phyloP scores from a whole-genome alignment of 2,329 filamentous ascomycete genomes.

The Grosmannia huntii region DNA sequence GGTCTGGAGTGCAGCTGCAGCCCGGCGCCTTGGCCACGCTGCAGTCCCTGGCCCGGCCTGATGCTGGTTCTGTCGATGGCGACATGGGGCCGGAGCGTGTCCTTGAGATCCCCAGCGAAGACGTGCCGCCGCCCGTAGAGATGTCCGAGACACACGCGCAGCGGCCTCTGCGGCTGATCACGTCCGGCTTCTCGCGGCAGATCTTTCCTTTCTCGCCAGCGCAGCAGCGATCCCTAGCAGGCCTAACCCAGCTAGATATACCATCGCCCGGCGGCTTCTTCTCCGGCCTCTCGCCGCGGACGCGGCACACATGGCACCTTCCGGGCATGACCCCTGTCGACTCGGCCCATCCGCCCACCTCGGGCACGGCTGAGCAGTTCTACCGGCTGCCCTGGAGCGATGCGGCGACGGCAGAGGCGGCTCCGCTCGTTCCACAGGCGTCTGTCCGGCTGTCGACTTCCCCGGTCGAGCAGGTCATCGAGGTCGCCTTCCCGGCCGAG shows the following conservation, averaged over 20 bases:
- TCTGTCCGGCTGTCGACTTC: conserved; percentile 21
- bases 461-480: conserved; percentile 56
- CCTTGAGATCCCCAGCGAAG: conserved; percentile 33
- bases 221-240: conserved; percentile 49
- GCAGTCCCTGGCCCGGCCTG: conserved; percentile 52
- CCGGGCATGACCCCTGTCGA: conserved; percentile 34
- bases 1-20: conserved; percentile 64
- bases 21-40: conserved; percentile 70
- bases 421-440: conserved; percentile 17
- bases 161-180: conserved; percentile 35
- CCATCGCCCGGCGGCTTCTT: conserved; percentile 91
- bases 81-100: conserved; percentile 47
- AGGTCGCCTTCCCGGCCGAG: conserved; percentile 34
- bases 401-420: conserved; percentile 22
- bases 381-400: conserved; percentile 72
- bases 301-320: conserved; percentile 72
- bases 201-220: conserved; percentile 28
- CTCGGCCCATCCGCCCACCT: conserved; percentile 55
- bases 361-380: conserved; percentile 83
- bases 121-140: conserved; percentile 10
- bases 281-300: conserved; percentile 62
- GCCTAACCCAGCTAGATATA: conserved; percentile 71
- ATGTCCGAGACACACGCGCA: conserved; percentile 40
- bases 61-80: conserved; percentile 36
- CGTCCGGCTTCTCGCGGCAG: conserved; percentile 21